Percentiles rank a stretch among this genome's conserved stretches.
Evolutionary conservation across 129 eudicot species (phyloP).

Genomic region (Pulicaria dysenterica): DNA sequence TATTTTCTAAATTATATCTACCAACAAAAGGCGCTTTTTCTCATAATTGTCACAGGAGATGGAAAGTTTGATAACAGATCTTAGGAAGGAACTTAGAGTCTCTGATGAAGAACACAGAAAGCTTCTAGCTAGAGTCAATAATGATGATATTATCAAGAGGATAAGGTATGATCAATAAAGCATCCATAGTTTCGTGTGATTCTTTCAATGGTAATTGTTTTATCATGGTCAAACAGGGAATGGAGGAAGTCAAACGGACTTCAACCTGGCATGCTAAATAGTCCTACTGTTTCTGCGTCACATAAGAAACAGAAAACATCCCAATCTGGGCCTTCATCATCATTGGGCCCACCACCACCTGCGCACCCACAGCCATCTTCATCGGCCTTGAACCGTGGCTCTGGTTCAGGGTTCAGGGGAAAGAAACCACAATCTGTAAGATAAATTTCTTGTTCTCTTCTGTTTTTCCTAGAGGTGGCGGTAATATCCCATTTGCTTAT

Average conservation of each 20-base stretch:
- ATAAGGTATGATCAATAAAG: constrained; percentile 52
- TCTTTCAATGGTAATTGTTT: constrained; percentile 1
- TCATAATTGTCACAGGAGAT: constrained; percentile 59
- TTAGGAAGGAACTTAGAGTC: constrained; percentile 83
- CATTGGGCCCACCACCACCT: constrained; percentile 75
- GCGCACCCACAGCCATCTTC: constrained; percentile 60
- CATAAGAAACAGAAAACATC: constrained; percentile 75
- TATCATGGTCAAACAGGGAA: constrained; percentile 48
- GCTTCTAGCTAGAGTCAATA: constrained; percentile 69
- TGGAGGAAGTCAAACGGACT: constrained; percentile 68
- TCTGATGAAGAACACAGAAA: constrained; percentile 95
- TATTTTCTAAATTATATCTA: not conserved
- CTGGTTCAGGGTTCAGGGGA: constrained; percentile 62
- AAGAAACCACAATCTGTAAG: constrained; percentile 72
- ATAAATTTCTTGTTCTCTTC: not conserved
- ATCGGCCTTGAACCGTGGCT: constrained; percentile 63
- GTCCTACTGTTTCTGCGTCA: constrained; percentile 65
- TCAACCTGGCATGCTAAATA: constrained; percentile 57
- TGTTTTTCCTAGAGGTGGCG: not conserved
- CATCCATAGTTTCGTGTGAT: not conserved
- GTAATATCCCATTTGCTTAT: not conserved
- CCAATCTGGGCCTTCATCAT: constrained; percentile 56
- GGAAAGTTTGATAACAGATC: constrained; percentile 90
- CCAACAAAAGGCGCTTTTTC: not conserved
- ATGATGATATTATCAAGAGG: constrained; percentile 76